Conservation (phyloP, 2,329 filamentous ascomycete genomes). For the Curvularia verruculosa region DNA sequence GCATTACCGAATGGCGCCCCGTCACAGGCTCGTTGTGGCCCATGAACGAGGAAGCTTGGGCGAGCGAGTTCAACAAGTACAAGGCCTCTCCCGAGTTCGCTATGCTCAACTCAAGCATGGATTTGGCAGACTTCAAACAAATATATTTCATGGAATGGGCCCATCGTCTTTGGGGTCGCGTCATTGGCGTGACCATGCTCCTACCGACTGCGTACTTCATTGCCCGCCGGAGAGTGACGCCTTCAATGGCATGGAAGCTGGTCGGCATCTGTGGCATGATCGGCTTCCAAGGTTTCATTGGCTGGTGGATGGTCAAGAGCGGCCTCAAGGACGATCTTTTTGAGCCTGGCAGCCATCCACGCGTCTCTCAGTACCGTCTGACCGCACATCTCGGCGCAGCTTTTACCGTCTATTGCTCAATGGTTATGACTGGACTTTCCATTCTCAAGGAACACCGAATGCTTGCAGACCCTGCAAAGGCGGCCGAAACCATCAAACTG, state of each 20-base stretch:
- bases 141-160: conserved; percentile 99
- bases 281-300: conserved; percentile 91
- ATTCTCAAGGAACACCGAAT: conserved; percentile 80
- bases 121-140: conserved; percentile 90
- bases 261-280: conserved; percentile 86
- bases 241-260: conserved; percentile 76
- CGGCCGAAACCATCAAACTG: conserved; percentile 64
- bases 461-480: conserved; percentile 68
- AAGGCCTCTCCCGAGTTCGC: conserved; percentile 90
- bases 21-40: conserved; percentile 92
- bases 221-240: conserved; percentile 76
- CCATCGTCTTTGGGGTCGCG: conserved; percentile 90
- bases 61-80: conserved; percentile 92
- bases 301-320: conserved; percentile 99
- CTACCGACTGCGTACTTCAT: conserved; percentile 89
- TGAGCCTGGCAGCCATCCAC: conserved; percentile 84
- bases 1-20: conserved; percentile 98
- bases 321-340: conserved; percentile 96
- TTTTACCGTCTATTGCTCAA: conserved; percentile 91
- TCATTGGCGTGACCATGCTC: conserved; percentile 89
- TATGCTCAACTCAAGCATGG: conserved; percentile 91
- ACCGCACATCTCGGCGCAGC: conserved; percentile 88
- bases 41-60: conserved; percentile 79
- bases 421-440: conserved; percentile 86
- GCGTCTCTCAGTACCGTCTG: conserved; percentile 92